phyloP scores from a whole-genome alignment of 352 stramenopile species.

The Phytophthora sansomeana region DNA sequence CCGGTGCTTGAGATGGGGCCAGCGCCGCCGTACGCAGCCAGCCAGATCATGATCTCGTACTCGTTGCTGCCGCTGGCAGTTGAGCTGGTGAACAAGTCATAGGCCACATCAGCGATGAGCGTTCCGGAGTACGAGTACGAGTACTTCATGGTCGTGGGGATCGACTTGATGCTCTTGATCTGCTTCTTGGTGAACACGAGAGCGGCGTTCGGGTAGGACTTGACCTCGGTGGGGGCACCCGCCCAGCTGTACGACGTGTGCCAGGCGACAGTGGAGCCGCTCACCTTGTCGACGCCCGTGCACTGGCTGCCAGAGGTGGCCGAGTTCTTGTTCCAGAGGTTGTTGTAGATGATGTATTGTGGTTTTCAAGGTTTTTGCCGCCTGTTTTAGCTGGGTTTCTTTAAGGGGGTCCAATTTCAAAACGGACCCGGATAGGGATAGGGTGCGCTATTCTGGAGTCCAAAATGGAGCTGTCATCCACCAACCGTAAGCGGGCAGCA shows the following conservation, averaged over 20 bases:
- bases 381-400: too few relatives aligned
- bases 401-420: too few relatives aligned
- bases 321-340: conserved; percentile 47
- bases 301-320: conserved; percentile 52
- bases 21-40: conserved; percentile 36
- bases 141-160: conserved; percentile 44
- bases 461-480: too few relatives aligned
- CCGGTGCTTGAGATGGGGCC: conserved; percentile 42
- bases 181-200: conserved; percentile 42
- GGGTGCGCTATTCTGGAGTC: too few relatives aligned
- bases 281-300: conserved; percentile 49
- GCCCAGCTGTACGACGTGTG: conserved; percentile 54
- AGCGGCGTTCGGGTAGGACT: conserved; percentile 52
- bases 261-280: conserved; percentile 42
- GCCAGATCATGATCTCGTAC: conserved; percentile 52
- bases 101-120: conserved; percentile 40
- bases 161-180: conserved; percentile 36
- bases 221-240: conserved; percentile 37
- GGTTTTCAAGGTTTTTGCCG: too few relatives aligned
- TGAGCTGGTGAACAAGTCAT: conserved; percentile 44
- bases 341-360: conserved; percentile 65
- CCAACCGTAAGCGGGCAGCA: too few relatives aligned
- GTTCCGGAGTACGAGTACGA: conserved; percentile 34
- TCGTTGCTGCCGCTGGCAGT: conserved; percentile 31
- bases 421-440: too few relatives aligned